Base-by-base conservation (phyloP, 805 yeast species). In the Pichia cabralensis region DNA sequence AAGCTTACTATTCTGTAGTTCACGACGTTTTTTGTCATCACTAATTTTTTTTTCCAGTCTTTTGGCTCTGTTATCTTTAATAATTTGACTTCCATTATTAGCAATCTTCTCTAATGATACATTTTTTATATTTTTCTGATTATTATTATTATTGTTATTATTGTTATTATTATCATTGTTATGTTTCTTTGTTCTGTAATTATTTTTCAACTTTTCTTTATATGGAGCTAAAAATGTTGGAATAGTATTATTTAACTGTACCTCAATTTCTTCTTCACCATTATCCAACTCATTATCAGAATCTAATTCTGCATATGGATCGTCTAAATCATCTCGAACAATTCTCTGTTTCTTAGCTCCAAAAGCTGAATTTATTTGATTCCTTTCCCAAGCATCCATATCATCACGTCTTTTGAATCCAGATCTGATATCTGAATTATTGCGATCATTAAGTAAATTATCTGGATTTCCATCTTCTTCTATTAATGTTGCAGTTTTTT, bases 41-140 rank as follows among this genome's bases (percentile, higher is more conserved):
- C 69, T 79, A 38, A 60, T 63, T 38, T 61, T 67, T 35, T 65
- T 67, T 44, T 69, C 65, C 9, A 66, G 32, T 45, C 75, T 74
- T 46, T 67, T 65, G 32, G 79, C 85, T 43, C 79, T 71, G 33
- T 76, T 65, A 34, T 76, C 79, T 40, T 64, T 67, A 40, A 86
- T 80, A 19, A 80, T 53, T 21, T 64, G 60, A 4, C 94, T 80
- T 0, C 95, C 95, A 23, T 68, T 59, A 64, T 68, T 65, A 0
- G 96, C 96, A 8, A 81, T 80, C 44, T 89, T 62, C 36, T 69
- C 69, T 56, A 86, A 55, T 0, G 92, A 73, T 0, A 95, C 95
- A 4, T 82, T 77, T 16, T 64, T 59, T n/a, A 60, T 61, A 23
- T 33, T 31, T 14, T 31, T 30, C 27, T 22, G 27, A n/a, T 60